Percentiles rank a stretch among this genome's conserved stretches.
These are phyloP conservation scores for Solanum infundibuliforme DNA, from an alignment of 257 asterid genomes.

Conservation along the genomic window DNA sequence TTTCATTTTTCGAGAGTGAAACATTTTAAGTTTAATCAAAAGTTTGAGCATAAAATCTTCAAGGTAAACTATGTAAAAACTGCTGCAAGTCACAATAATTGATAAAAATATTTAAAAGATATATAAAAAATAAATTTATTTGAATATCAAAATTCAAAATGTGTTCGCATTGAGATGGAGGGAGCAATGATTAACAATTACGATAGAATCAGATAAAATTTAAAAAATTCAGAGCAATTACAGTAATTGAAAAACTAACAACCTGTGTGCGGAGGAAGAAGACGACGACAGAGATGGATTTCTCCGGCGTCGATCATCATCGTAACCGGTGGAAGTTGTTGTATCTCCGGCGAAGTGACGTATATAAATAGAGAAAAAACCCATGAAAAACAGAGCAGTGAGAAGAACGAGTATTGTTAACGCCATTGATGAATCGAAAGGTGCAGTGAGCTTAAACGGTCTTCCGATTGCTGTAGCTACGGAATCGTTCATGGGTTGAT, in stretches of 20 bases:
- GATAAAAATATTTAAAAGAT: too few species aligned
- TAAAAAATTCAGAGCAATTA: not conserved
- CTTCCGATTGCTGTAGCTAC: not conserved
- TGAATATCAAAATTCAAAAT: too few species aligned
- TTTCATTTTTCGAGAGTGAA: too few species aligned
- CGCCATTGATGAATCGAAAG: conserved; percentile 55
- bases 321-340: not conserved
- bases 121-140: too few species aligned
- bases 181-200: too few species aligned
- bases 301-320: not conserved
- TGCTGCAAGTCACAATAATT: too few species aligned
- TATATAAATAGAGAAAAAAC: conserved; percentile 53
- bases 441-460: conserved; percentile 5
- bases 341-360: conserved; percentile 41
- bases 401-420: conserved; percentile 41
- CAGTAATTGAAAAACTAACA: not conserved
- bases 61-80: too few species aligned
- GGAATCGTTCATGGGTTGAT: not conserved
- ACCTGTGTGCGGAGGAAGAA: not conserved
- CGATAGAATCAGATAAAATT: not conserved
- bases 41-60: too few species aligned
- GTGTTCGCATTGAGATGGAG: too few species aligned
- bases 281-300: conserved; percentile 1
- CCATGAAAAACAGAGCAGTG: conserved; percentile 53
- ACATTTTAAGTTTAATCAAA: too few species aligned